These are phyloP conservation scores for Purshia tridentata DNA, from an alignment of 306 rosid species.

Conservation along the genomic window DNA sequence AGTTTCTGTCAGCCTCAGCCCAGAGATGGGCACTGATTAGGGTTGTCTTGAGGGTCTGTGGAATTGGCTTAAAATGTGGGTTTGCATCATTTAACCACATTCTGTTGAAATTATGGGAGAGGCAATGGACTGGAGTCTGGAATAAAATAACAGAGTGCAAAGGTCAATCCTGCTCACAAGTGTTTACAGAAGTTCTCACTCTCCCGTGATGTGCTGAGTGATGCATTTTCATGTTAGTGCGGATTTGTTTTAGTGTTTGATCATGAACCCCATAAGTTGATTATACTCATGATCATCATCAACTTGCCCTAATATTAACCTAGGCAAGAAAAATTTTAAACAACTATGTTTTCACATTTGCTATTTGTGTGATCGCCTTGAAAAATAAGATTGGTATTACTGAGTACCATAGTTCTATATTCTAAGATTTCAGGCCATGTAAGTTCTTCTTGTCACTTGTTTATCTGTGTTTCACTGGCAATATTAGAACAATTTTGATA, in stretches of 20 bases:
- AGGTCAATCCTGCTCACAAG: no score
- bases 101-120: no score
- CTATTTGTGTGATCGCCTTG: background rate
- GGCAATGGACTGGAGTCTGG: no score
- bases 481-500: background rate
- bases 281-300: no score
- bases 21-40: background rate
- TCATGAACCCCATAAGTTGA: background rate
- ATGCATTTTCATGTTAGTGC: no score
- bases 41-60: background rate
- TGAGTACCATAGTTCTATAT: background rate
- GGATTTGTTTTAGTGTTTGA: no score
- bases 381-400: background rate
- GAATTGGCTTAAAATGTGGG: background rate
- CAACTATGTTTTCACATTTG: background rate
- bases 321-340: background rate
- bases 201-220: no score
- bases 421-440: background rate
- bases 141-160: no score
- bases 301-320: background rate
- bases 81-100: no score
- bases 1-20: background rate
- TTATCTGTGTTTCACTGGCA: background rate
- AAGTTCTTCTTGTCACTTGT: background rate
- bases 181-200: no score